A percentile compares a stretch with the other conserved stretches of the same genome.
Conservation (phyloP, 768 basidiomycete species). For the Suillus tomentosus region DNA sequence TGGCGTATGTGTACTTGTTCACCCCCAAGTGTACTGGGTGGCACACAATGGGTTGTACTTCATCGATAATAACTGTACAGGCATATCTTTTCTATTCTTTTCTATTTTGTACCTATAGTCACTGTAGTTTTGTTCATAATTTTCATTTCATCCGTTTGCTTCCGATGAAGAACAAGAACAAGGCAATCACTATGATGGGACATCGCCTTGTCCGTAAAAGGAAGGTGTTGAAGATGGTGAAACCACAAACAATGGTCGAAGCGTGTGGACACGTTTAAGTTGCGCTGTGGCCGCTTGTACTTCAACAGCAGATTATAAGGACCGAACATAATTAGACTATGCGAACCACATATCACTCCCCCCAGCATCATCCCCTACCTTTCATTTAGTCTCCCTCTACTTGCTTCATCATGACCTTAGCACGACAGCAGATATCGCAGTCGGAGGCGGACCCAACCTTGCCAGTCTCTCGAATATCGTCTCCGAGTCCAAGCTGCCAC, state of each 20-base stretch:
- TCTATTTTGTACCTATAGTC: constrained; percentile 21
- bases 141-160: not conserved
- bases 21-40: not conserved
- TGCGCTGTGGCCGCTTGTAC: constrained; percentile 4
- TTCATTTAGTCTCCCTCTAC: not conserved
- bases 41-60: constrained; percentile 5
- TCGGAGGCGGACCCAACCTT: not conserved
- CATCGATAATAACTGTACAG: constrained; percentile 9
- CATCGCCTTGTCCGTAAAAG: constrained; percentile 35
- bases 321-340: constrained; percentile 10
- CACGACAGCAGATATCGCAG: not conserved
- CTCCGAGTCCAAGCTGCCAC: not conserved
- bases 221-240: constrained; percentile 33
- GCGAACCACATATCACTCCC: not conserved
- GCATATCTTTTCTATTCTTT: not conserved
- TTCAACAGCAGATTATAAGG: constrained; percentile 13
- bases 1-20: constrained; percentile 3
- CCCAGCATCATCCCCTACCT: not conserved
- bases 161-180: constrained; percentile 20
- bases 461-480: not conserved
- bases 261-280: constrained; percentile 2
- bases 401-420: constrained; percentile 7
- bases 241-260: constrained; percentile 9
- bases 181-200: constrained; percentile 26
- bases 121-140: constrained; percentile 11